Evolutionary conservation across 768 basidiomycete genomes (phyloP), one percentile per base, ranked within the genome.

Genomic region (Grammothele lineata): DNA sequence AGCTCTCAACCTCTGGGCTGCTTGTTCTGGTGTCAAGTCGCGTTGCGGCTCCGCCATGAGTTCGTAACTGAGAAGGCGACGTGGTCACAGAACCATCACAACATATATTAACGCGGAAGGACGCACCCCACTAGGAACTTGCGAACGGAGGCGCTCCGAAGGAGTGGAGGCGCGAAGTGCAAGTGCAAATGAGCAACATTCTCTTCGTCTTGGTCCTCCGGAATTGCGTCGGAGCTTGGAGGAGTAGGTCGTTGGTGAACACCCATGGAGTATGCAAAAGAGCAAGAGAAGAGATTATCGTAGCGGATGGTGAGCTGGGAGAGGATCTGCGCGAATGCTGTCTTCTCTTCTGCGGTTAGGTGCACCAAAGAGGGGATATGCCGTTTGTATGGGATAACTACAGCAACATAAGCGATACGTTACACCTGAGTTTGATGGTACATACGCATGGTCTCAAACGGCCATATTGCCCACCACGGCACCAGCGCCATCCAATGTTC

Each of bases 401-500:
- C 30, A 36, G 11, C 4, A 36, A 19, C 35, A 36, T 12, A 17
- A 6, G 18, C 24, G 17, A 32, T 33, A 23, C 3, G 8, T 30
- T 14, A 7, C 7, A 30, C 8, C 27, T 14, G 27, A 30, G 27
- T 18, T 19, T 11, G 25, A n/a, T 24, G 23, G 1, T 12, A 23
- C 14, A 6, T 56, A 86, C 87, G 62, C 57, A 94, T 67, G 15
- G 85, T 73, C 63, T 96, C 93, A 60, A 83, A 96, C 0, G 93
- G 93, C 93, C 92, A 96, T 25, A 80, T 78, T 5, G 92, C 93
- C 93, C 93, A 96, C 85, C 90, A 95, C 2, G 93, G 93, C 3
- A 94, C 92, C 2, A 95, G 60, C 0, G 85, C 90, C 3, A 87
- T 73, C 79, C 90, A 96, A 58, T 86, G 76, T 15, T 80, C 77